Evolutionary conservation across 108 stramenopile species (phyloP), one percentile per base, ranked within the genome.

Genomic region (Pseudonitzschia multistriata): DNA sequence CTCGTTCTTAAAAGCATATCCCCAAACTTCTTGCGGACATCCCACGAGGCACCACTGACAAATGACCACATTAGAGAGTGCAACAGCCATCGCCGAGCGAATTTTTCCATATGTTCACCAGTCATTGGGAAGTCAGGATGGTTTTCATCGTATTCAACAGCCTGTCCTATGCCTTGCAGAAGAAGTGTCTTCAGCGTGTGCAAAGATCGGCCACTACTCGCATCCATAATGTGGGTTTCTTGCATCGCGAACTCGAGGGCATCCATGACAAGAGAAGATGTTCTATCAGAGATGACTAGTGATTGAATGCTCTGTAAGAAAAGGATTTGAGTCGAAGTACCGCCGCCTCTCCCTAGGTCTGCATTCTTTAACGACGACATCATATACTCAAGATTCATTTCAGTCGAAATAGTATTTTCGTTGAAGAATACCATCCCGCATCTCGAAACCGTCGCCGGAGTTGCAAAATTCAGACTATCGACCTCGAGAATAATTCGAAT

Each of bases 341-440:
- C 74, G 10, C 70, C 72, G 17, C 74, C 72, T 52, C 79, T 76
- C 22, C 79, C 79, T 39, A 89, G 57, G 31, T 82, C 81, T 52
- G 77, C 81, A 45, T 71, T 78, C 36, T 80, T 71, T 11, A 96
- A 77, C 24, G 67, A 70, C 10, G 64, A 67, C 53, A 92, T 70
- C 34, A 87, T 39, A 68, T 89, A 81, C 29, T 82, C 48, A n/a
- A 94, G 76, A 50, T 74, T 71, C 92, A 93, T 94, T 35, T 90
- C 89, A 4, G 86, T 54, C 14, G 97, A 72, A 45, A 99, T 85
- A n/a, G 89, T 94, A 31, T 93, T 95, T 4, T 88, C 91, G 47
- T 88, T 85, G 80, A 98, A 97, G 92, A 96, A 99, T 22, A 78
- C 88, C 97, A 99, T 99, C 21, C 99, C 99, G 66, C 98, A 99